phyloP scores from a whole-genome alignment of 2,329 filamentous ascomycete genomes.

The Phialophora expanda region DNA sequence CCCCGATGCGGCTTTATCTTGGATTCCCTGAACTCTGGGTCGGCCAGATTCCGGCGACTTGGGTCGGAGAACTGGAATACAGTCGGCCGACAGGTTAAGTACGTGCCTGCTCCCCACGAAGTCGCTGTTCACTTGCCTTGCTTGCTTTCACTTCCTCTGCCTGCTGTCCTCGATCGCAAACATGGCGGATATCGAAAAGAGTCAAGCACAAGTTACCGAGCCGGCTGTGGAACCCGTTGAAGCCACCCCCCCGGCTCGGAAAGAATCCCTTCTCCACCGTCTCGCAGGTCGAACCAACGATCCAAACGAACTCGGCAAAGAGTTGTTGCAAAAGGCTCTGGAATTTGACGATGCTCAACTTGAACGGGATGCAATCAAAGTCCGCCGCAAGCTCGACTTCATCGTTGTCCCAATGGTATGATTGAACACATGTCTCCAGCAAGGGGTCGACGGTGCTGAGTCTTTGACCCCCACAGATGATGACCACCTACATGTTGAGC shows the following conservation, averaged over 20 bases:
- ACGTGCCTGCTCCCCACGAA: neutral
- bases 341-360: slow-evolving; percentile 47
- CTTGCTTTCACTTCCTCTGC: neutral
- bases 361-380: slow-evolving; percentile 43
- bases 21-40: neutral
- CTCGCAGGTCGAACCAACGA: slow-evolving; percentile 44
- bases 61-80: neutral
- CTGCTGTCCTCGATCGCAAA: slow-evolving; percentile 1
- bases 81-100: slow-evolving; percentile 2
- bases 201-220: slow-evolving; percentile 14
- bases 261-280: slow-evolving; percentile 45
- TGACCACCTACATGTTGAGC: slow-evolving; percentile 46
- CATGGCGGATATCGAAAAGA: slow-evolving; percentile 29
- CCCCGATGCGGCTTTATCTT: slow-evolving; percentile 15
- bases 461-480: slow-evolving; percentile 42
- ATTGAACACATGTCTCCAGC: neutral
- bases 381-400: slow-evolving; percentile 47
- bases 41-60: neutral
- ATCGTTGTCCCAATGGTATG: slow-evolving; percentile 47
- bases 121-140: neutral
- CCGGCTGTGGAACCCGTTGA: slow-evolving; percentile 15
- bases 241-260: neutral
- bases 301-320: slow-evolving; percentile 29
- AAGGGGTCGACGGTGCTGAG: slow-evolving; percentile 31
- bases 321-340: slow-evolving; percentile 44